These are phyloP conservation scores for Penicillium glabrum DNA, from an alignment of 2,329 filamentous ascomycete species.

Conservation along the genomic window DNA sequence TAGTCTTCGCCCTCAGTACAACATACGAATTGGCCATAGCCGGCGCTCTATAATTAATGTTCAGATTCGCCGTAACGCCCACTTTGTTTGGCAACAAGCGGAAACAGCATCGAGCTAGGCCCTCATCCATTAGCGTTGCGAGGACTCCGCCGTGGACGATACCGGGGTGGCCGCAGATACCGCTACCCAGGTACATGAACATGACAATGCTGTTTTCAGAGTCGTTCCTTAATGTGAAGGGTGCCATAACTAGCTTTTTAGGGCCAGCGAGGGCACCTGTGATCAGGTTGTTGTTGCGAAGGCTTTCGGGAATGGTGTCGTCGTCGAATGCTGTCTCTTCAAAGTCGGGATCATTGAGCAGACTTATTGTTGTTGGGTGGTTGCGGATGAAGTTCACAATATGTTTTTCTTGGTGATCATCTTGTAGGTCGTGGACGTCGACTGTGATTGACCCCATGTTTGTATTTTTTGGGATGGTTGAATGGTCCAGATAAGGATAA, in stretches of 20 bases:
- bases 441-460: background rate
- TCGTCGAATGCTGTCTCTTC: constrained; percentile 79
- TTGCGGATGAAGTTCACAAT: constrained; percentile 73
- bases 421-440: background rate
- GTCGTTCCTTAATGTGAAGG: constrained; percentile 70
- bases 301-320: constrained; percentile 67
- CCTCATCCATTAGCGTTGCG: constrained; percentile 87
- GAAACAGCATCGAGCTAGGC: constrained; percentile 81
- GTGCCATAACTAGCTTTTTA: constrained; percentile 74
- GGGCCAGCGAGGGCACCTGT: constrained; percentile 74
- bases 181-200: constrained; percentile 72
- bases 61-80: constrained; percentile 81
- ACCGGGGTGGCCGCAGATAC: constrained; percentile 82
- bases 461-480: background rate
- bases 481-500: background rate
- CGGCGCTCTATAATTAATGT: constrained; percentile 75
- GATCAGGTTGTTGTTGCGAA: constrained; percentile 74
- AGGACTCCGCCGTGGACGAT: constrained; percentile 87
- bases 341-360: constrained; percentile 66
- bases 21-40: constrained; percentile 71
- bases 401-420: background rate
- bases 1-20: constrained; percentile 74
- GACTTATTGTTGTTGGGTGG: constrained; percentile 66
- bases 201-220: constrained; percentile 67
- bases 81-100: constrained; percentile 76